phyloP scores from a whole-genome alignment of 1,284 basidiomycete genomes.

The Microbotryum silenes-acaulis region DNA sequence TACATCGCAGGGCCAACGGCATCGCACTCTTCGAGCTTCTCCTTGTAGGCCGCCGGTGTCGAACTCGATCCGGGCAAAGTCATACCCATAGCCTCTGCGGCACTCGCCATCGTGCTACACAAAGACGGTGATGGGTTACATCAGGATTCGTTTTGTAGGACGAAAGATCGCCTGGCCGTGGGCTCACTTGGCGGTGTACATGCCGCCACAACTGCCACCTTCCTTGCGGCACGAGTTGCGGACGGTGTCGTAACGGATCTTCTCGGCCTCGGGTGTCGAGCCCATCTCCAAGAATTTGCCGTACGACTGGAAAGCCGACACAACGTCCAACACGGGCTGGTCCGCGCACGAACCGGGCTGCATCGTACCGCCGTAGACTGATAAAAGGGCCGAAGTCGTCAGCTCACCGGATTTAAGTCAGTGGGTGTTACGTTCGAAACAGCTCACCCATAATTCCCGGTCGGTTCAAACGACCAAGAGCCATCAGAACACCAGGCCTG shows the following conservation, averaged over 20 bases:
- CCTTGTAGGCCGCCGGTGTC: conserved; percentile 70
- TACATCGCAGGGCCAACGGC: conserved; percentile 74
- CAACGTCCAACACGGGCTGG: conserved; percentile 74
- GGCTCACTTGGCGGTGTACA: conserved; percentile 39
- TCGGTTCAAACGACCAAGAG: conserved; percentile 84
- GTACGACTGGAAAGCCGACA: conserved; percentile 91
- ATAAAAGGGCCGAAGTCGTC: conserved; percentile 44
- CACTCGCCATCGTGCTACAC: conserved; percentile 44
- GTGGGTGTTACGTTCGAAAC: background rate
- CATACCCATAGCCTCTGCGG: conserved; percentile 84
- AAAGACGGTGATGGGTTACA: background rate
- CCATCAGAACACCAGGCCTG: conserved; percentile 79
- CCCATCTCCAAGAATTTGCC: conserved; percentile 87
- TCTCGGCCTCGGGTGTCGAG: conserved; percentile 70
- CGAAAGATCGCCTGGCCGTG: conserved; percentile 30
- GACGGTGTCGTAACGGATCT: conserved; percentile 57
- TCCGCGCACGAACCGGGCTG: conserved; percentile 78
- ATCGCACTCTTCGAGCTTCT: conserved; percentile 77
- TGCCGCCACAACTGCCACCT: conserved; percentile 69
- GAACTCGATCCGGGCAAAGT: conserved; percentile 81
- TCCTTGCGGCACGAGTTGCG: conserved; percentile 89
- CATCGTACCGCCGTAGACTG: conserved; percentile 92
- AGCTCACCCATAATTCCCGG: conserved; percentile 61
- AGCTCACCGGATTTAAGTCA: conserved; percentile 10
- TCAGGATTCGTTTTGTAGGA: conserved; percentile 35